Conservation (phyloP, 1,139 yeast genomes). For the Sugiyamaella castrensis region DNA sequence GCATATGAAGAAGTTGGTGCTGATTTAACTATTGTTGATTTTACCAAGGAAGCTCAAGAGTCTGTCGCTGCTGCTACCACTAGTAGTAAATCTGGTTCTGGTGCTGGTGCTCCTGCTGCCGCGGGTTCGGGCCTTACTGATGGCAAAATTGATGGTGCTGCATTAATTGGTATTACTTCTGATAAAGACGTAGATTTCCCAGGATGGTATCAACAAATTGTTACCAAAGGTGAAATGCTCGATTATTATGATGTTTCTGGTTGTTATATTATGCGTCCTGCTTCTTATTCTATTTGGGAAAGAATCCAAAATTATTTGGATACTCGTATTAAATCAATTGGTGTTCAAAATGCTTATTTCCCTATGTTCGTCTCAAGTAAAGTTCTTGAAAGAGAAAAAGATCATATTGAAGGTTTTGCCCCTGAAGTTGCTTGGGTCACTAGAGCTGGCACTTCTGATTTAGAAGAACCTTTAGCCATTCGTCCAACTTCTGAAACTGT, state of each 20-base stretch:
- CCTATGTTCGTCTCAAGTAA: slow-evolving; percentile 96
- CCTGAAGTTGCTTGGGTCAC: slow-evolving; percentile 99
- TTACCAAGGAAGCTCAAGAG: slow-evolving; percentile 44
- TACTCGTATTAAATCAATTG: slow-evolving; percentile 71
- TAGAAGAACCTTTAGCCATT: slow-evolving; percentile 97
- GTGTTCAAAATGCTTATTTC: slow-evolving; percentile 94
- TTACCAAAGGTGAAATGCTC: slow-evolving; percentile 95
- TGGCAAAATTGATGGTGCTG: slow-evolving; percentile 73
- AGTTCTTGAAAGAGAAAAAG: slow-evolving; percentile 96
- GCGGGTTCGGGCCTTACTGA: slow-evolving; percentile 24
- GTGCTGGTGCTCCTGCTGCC: slow-evolving; percentile 25
- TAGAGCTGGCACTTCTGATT: slow-evolving; percentile 86
- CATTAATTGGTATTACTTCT: slow-evolving; percentile 92
- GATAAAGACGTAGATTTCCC: slow-evolving; percentile 91
- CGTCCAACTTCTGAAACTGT: slow-evolving; percentile 99
- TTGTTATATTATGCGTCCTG: slow-evolving; percentile 96
- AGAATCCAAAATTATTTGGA: slow-evolving; percentile 86
- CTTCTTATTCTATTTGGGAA: slow-evolving; percentile 95
- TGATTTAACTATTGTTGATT: slow-evolving; percentile 65
- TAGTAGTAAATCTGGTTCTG: slow-evolving; percentile 32
- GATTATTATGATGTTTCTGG: slow-evolving; percentile 99
- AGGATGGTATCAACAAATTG: slow-evolving; percentile 94
- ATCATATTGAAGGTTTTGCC: slow-evolving; percentile 98
- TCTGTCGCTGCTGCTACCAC: slow-evolving; percentile 41
- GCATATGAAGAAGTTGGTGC: slow-evolving; percentile 58